Conservation (phyloP, 306 rosid genomes). For the Dalbergia cultrata region DNA sequence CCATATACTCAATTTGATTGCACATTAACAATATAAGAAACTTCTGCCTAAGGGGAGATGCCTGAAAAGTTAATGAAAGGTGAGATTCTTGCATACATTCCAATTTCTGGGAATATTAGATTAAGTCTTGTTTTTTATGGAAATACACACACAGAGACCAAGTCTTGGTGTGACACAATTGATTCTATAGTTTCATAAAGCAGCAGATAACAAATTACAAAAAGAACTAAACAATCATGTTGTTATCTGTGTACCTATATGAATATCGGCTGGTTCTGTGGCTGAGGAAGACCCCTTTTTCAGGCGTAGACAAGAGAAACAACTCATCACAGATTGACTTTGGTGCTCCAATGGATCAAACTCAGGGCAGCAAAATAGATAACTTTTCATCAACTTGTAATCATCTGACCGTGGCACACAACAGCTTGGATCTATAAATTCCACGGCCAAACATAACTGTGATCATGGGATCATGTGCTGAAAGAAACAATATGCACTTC, state of each 20-base stretch:
- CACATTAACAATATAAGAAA: not conserved
- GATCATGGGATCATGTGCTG: constrained; percentile 12
- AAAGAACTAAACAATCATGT: not conserved
- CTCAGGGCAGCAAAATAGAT: constrained; percentile 43
- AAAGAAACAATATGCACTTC: not conserved
- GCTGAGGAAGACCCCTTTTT: constrained; percentile 48
- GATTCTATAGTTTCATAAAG: not conserved
- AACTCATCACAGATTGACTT: constrained; percentile 60
- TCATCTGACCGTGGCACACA: not conserved
- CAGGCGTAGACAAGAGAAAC: constrained; percentile 54
- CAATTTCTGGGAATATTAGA: not conserved
- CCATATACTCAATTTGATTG: too few relatives aligned
- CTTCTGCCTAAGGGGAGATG: not conserved
- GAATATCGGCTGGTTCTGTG: constrained; percentile 45
- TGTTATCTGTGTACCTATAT: constrained; percentile 53
- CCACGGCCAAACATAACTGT: not conserved
- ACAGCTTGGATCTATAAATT: not conserved
- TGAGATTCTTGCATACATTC: constrained; percentile 10
- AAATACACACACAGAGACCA: not conserved
- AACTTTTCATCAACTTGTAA: constrained; percentile 38
- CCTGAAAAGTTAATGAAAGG: not conserved
- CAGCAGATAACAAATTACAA: not conserved
- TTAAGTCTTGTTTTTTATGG: not conserved
- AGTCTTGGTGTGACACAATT: not conserved
- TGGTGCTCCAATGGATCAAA: constrained; percentile 47